Evolutionary conservation across 2,329 filamentous ascomycete species (phyloP).

Genomic region (Scolecobasidium constrictum): DNA sequence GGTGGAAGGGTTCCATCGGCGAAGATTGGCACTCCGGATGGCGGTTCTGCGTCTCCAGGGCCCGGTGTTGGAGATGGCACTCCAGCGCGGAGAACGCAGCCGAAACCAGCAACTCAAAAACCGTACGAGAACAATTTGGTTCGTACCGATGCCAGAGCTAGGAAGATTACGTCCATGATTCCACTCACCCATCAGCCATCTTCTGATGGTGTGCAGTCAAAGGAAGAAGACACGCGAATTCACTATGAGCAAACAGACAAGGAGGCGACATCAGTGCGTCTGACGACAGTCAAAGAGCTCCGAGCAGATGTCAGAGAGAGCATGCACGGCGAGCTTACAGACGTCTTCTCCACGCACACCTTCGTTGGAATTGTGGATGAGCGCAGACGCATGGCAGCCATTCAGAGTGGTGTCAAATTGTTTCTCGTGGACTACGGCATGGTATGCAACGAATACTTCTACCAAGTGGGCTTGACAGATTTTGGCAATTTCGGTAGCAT

Average conservation of each 20-base stretch:
- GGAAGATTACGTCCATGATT: conserved; percentile 97
- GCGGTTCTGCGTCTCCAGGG: conserved; percentile 10
- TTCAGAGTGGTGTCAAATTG: conserved; percentile 85
- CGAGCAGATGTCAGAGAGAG: conserved; percentile 68
- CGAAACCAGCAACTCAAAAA: conserved; percentile 31
- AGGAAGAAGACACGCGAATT: conserved; percentile 37
- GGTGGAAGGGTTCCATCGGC: conserved; percentile 40
- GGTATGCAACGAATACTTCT: conserved; percentile 78
- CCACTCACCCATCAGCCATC: conserved; percentile 37
- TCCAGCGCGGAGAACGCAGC: neutral
- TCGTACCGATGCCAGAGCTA: conserved; percentile 74
- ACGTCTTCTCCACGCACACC: conserved; percentile 77
- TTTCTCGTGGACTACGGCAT: conserved; percentile 91
- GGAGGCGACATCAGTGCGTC: conserved; percentile 56
- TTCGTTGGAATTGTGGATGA: conserved; percentile 93
- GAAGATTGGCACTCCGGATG: conserved; percentile 14
- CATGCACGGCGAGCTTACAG: conserved; percentile 77
- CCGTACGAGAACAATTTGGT: conserved; percentile 81
- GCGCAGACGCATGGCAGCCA: conserved; percentile 72
- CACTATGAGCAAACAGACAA: conserved; percentile 65
- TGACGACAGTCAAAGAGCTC: conserved; percentile 78
- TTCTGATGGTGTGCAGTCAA: conserved; percentile 12
- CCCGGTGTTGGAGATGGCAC: conserved; percentile 15
- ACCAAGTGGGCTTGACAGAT: conserved; percentile 87
- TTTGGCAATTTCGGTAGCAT: conserved; percentile 91